These are phyloP conservation scores for Neostapfia colusana DNA, from an alignment of 176 grass and related monocot genomes.

Conservation along the genomic window DNA sequence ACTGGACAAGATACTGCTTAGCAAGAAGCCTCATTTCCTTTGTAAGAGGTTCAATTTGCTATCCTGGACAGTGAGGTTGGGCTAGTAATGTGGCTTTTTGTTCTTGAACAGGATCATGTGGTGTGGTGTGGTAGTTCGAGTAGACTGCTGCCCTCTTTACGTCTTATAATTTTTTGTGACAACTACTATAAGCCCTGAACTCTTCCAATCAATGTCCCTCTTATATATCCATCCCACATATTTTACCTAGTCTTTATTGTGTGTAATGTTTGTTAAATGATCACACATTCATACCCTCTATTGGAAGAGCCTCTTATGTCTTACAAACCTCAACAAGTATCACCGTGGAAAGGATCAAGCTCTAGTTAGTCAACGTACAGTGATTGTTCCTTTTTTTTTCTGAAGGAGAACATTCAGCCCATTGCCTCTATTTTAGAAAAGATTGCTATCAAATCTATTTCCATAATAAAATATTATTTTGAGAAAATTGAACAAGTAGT, in stretches of 20 bases:
- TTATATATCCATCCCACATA: background rate
- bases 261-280: background rate
- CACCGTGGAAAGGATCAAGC: background rate
- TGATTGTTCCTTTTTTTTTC: background rate
- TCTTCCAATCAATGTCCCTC: background rate
- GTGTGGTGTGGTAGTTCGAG: background rate
- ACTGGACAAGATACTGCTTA: background rate
- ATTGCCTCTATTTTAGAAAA: background rate
- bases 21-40: background rate
- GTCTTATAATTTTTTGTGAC: no score
- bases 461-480: background rate
- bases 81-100: background rate
- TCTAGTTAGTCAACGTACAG: background rate
- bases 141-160: background rate
- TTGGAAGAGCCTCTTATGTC: background rate
- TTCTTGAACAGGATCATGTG: background rate
- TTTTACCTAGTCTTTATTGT: background rate
- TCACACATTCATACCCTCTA: background rate
- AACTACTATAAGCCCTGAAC: background rate
- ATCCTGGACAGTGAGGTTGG: background rate
- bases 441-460: background rate
- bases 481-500: background rate
- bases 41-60: background rate
- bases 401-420: background rate
- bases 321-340: background rate